phyloP scores from a whole-genome alignment of 2,329 filamentous ascomycete species.

The Sporothrix pallida region DNA sequence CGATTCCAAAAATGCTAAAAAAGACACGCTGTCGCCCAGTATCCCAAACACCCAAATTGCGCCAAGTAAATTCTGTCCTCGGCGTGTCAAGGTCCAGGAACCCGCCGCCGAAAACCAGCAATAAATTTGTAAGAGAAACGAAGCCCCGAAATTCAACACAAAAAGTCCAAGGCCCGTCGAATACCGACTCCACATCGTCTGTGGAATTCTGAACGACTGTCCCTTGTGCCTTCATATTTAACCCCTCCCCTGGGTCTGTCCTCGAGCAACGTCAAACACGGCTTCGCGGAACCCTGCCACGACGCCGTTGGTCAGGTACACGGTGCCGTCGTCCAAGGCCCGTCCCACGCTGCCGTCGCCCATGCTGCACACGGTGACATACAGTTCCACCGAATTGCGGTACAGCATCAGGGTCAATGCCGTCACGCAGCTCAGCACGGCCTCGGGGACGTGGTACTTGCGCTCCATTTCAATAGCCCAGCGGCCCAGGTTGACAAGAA shows the following conservation, averaged over 20 bases:
- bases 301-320: constrained; percentile 40
- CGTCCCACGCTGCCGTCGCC: constrained; percentile 38
- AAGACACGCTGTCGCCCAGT: background rate
- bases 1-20: background rate
- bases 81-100: constrained; percentile 5
- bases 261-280: constrained; percentile 36
- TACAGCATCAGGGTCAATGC: constrained; percentile 31
- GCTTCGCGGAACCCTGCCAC: constrained; percentile 41
- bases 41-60: constrained; percentile 19
- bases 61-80: constrained; percentile 6
- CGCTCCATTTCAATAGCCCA: constrained; percentile 37
- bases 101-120: background rate
- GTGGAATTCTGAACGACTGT: too few relatives aligned
- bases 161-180: background rate
- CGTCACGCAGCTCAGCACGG: constrained; percentile 32
- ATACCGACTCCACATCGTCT: background rate
- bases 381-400: constrained; percentile 33
- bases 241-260: constrained; percentile 18
- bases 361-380: constrained; percentile 35
- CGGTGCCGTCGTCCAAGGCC: constrained; percentile 38
- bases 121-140: constrained; percentile 21
- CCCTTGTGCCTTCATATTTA: background rate
- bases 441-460: constrained; percentile 38
- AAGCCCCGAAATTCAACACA: background rate
- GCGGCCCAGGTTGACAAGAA: constrained; percentile 20